phyloP scores from a whole-genome alignment of 1,284 basidiomycete genomes.

The Marasmius sp. region DNA sequence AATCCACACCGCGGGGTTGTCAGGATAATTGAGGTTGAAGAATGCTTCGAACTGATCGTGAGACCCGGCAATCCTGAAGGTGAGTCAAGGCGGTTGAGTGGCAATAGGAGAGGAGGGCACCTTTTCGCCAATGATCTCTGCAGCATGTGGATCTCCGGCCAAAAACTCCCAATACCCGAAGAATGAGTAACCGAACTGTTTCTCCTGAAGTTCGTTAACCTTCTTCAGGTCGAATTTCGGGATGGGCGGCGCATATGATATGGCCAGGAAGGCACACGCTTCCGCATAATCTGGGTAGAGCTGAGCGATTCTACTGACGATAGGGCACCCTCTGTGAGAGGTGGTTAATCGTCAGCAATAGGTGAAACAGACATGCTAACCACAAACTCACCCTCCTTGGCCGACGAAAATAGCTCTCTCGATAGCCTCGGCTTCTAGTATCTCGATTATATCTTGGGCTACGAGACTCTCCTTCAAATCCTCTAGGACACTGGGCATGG shows the following conservation, averaged over 20 bases:
- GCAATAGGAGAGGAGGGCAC: constrained; percentile 11
- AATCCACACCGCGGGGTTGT: constrained; percentile 26
- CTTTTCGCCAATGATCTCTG: constrained; percentile 24
- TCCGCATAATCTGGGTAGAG: constrained; percentile 22
- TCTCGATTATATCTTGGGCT: constrained; percentile 20
- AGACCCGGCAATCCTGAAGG: neutral
- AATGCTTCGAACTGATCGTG: constrained; percentile 20
- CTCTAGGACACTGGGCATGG: constrained; percentile 31
- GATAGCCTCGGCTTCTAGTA: constrained; percentile 26
- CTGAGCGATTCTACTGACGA: constrained; percentile 22
- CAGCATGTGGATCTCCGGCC: constrained; percentile 21
- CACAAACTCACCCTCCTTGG: constrained; percentile 28
- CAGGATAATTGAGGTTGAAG: constrained; percentile 24
- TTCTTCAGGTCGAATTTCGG: constrained; percentile 4
- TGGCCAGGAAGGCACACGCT: constrained; percentile 23
- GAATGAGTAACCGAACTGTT: constrained; percentile 30
- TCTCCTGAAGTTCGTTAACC: constrained; percentile 18
- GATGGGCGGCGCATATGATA: constrained; percentile 16
- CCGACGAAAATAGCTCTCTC: constrained; percentile 23
- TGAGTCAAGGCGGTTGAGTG: neutral
- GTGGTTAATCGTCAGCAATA: neutral
- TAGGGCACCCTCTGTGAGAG: constrained; percentile 21
- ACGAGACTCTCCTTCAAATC: constrained; percentile 23
- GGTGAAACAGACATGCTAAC: constrained; percentile 5
- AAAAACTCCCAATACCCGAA: constrained; percentile 28